Evolutionary conservation across 2,329 filamentous ascomycete genomes (phyloP).

Genomic region (Cordyceps tenuipes): DNA sequence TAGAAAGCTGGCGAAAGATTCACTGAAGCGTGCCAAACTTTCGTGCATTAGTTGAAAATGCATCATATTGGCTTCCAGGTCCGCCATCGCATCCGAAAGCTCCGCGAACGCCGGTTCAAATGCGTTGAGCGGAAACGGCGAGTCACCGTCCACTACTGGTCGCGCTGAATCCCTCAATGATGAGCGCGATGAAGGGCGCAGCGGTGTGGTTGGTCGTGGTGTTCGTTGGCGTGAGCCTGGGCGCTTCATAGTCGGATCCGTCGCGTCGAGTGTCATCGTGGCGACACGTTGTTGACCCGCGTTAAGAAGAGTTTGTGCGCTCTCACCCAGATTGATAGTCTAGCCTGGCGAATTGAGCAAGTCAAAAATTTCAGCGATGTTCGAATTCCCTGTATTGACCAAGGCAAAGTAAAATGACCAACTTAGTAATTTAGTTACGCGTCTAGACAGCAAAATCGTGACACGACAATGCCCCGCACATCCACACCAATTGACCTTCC

Average conservation of each 20-base stretch:
- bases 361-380: no score
- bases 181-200: constrained; percentile 81
- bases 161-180: constrained; percentile 74
- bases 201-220: constrained; percentile 81
- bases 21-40: constrained; percentile 83
- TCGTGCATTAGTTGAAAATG: constrained; percentile 96
- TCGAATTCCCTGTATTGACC: no score
- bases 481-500: no score
- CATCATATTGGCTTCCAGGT: constrained; percentile 95
- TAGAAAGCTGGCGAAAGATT: constrained; percentile 90
- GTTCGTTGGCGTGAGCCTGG: constrained; percentile 55
- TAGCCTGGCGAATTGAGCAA: no score
- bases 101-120: constrained; percentile 91
- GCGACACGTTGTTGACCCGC: neutral
- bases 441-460: no score
- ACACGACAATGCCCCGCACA: no score
- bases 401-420: no score
- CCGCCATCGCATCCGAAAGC: constrained; percentile 85
- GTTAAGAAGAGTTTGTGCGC: no score
- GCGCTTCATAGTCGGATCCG: constrained; percentile 25
- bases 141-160: constrained; percentile 40
- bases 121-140: constrained; percentile 63
- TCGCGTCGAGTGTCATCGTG: constrained; percentile 21
- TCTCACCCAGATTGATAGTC: no score
- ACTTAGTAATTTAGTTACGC: no score